phyloP scores from a whole-genome alignment of 768 basidiomycete genomes.

The Pleurotus citrinopileatus region DNA sequence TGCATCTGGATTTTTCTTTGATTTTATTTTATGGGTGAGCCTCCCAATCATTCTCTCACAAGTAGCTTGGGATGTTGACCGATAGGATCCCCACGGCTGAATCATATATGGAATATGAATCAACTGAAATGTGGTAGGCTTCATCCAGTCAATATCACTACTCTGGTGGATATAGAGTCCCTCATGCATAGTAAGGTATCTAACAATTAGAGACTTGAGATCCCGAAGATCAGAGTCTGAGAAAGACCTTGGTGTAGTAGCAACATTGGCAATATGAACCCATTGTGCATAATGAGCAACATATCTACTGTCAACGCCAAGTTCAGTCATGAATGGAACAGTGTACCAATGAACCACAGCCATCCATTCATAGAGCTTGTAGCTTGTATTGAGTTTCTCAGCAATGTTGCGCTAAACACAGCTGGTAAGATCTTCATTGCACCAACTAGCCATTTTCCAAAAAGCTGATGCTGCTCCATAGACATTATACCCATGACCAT shows the following conservation, averaged over 20 bases:
- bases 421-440: conserved; percentile 28
- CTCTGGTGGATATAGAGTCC: conserved; percentile 24
- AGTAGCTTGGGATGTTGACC: conserved; percentile 27
- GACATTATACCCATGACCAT: conserved; percentile 10
- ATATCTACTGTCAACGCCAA: conserved; percentile 19
- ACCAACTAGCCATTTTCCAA: conserved; percentile 20
- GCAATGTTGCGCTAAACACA: conserved; percentile 27
- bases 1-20: conserved; percentile 27
- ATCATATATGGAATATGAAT: conserved; percentile 31
- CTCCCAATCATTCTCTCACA: conserved; percentile 25
- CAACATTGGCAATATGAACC: conserved; percentile 21
- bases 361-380: conserved; percentile 36
- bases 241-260: conserved; percentile 23
- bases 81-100: conserved; percentile 29
- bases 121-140: conserved; percentile 30
- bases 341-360: conserved; percentile 32
- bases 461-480: neutral
- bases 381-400: conserved; percentile 31
- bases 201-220: conserved; percentile 18
- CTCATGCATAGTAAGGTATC: conserved; percentile 25
- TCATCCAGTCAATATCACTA: conserved; percentile 19
- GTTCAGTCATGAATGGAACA: conserved; percentile 28
- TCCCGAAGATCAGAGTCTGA: conserved; percentile 15
- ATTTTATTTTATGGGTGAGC: conserved; percentile 25
- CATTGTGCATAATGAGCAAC: conserved; percentile 25